A percentile compares a stretch with the other conserved stretches of the same genome.
Conservation (phyloP, 2,329 filamentous ascomycete genomes). For the Fusarium domesticum region DNA sequence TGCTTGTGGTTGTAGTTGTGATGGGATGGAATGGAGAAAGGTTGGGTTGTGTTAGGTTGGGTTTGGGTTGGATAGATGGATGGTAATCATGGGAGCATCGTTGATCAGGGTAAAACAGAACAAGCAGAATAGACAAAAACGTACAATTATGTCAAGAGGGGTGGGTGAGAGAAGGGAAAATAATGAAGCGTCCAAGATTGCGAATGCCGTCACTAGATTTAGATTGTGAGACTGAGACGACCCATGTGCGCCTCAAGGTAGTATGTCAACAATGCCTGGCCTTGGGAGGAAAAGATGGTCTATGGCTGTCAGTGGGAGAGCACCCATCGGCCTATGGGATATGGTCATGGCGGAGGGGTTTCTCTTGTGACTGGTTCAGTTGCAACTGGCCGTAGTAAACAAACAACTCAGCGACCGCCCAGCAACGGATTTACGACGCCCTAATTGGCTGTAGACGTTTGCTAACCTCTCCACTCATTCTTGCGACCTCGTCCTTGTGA, state of each 20-base stretch:
- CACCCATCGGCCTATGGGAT: background rate
- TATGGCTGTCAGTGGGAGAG: slow-evolving; percentile 1
- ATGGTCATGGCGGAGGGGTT: slow-evolving; percentile 20
- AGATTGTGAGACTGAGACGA: background rate
- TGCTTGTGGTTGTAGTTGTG: slow-evolving; percentile 6
- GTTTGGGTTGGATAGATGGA: slow-evolving; percentile 2
- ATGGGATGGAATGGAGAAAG: slow-evolving; percentile 2
- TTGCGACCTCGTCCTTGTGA: slow-evolving; percentile 17
- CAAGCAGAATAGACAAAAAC: slow-evolving; percentile 3
- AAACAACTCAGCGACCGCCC: slow-evolving; percentile 35
- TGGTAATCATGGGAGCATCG: slow-evolving; percentile 1
- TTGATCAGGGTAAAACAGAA: no score
- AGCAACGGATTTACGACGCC: slow-evolving; percentile 28
- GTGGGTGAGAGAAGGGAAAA: background rate
- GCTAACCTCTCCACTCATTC: slow-evolving; percentile 1
- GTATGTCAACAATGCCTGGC: background rate
- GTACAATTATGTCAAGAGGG: background rate
- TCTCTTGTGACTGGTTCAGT: slow-evolving; percentile 10
- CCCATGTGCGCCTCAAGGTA: background rate
- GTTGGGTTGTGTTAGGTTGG: no score
- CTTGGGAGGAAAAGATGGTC: background rate
- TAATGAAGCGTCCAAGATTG: background rate
- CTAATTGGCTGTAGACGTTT: slow-evolving; percentile 23
- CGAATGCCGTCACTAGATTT: background rate
- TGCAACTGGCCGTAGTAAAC: slow-evolving; percentile 30